A percentile compares a stretch with the other conserved stretches of the same genome.
phyloP scores from a whole-genome alignment of 768 basidiomycete genomes.

The Lactifluus subvellereus region DNA sequence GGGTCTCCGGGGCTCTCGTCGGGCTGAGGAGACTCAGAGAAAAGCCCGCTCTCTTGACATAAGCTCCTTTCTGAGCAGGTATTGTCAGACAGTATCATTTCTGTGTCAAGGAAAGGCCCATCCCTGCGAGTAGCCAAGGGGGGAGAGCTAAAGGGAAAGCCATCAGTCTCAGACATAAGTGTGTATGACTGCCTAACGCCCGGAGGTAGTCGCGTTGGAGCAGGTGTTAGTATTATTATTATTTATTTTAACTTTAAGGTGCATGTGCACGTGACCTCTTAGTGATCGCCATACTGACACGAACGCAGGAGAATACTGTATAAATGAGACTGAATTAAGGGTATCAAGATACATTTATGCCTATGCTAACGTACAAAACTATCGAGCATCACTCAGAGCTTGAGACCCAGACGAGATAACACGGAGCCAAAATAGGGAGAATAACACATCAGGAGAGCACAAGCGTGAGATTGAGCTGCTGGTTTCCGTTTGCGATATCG shows the following conservation, averaged over 20 bases:
- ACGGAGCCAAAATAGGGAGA: not conserved
- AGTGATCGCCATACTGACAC: no score
- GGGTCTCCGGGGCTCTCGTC: not conserved
- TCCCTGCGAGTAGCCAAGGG: not conserved
- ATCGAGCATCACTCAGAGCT: not conserved
- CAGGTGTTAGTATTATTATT: not conserved
- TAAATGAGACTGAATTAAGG: not conserved
- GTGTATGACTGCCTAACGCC: not conserved
- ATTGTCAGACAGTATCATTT: not conserved
- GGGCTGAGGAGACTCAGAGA: not conserved
- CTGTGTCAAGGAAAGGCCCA: not conserved
- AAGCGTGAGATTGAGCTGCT: not conserved
- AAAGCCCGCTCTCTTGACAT: not conserved
- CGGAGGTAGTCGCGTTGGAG: no score
- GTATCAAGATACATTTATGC: not conserved
- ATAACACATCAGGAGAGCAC: not conserved
- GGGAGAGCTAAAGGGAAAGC: not conserved
- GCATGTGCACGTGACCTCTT: not conserved
- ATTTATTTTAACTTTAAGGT: not conserved
- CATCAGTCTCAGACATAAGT: not conserved
- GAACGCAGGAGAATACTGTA: no score
- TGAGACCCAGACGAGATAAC: not conserved
- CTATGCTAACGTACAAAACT: constrained; percentile 6
- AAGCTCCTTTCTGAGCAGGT: not conserved
- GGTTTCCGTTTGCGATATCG: not conserved